A percentile compares a stretch with the other conserved stretches of the same genome.
phyloP scores from a whole-genome alignment of 179 eudicot genomes.

The Beta lomatogona region DNA sequence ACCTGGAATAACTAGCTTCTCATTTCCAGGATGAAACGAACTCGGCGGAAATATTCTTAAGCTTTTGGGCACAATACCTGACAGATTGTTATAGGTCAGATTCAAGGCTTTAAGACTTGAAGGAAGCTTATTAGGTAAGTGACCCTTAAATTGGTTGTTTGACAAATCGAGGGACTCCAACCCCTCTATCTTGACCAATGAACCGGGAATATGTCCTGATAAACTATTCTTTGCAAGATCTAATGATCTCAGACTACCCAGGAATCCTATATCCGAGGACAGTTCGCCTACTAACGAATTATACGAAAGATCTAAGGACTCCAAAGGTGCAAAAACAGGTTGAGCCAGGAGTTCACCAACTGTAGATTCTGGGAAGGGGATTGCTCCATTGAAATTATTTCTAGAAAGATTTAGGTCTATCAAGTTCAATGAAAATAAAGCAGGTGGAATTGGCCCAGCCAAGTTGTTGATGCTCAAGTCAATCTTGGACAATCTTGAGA shows the following conservation, averaged over 20 bases:
- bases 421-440: conserved; percentile 64
- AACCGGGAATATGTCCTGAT: conserved; percentile 69
- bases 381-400: conserved; percentile 61
- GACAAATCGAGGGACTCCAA: conserved; percentile 80
- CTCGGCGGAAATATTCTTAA: conserved; percentile 53
- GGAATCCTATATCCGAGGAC: conserved; percentile 54
- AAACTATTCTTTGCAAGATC: conserved; percentile 71
- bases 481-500: conserved; percentile 45
- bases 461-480: conserved; percentile 77
- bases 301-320: conserved; percentile 78
- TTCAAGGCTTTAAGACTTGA: conserved; percentile 55
- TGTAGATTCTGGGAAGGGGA: conserved; percentile 64
- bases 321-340: conserved; percentile 61
- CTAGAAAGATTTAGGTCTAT: conserved; percentile 65
- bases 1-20: conserved; percentile 39
- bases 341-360: conserved; percentile 50
- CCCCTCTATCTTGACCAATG: conserved; percentile 54
- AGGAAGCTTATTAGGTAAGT: conserved; percentile 68
- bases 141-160: conserved; percentile 59
- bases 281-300: conserved; percentile 63
- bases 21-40: conserved; percentile 84
- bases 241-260: conserved; percentile 58
- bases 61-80: conserved; percentile 67
- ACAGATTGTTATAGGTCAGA: conserved; percentile 64
- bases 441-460: conserved; percentile 67